Evolutionary conservation across 1,139 yeast genomes (phyloP).

Genomic region (Candida freyschussii): DNA sequence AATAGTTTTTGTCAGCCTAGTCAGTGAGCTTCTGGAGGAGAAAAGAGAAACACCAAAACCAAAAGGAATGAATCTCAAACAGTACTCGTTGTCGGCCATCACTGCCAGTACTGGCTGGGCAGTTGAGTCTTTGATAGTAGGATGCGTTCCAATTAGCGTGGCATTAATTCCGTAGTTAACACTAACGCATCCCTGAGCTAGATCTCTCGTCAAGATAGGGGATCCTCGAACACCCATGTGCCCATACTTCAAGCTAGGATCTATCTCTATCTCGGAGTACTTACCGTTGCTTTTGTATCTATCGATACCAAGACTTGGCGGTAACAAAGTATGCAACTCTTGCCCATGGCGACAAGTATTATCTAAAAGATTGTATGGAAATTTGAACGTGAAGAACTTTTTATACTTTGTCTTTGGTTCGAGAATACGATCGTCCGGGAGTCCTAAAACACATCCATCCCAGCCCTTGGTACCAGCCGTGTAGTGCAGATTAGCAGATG

Average conservation of each 20-base stretch:
- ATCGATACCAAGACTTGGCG: conserved; percentile 64
- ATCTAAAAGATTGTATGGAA: conserved; percentile 56
- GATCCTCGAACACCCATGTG: conserved; percentile 34
- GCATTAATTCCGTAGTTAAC: conserved; percentile 29
- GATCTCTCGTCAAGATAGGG: conserved; percentile 34
- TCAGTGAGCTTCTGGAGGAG: conserved; percentile 13
- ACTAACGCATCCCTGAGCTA: conserved; percentile 26
- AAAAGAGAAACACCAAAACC: conserved; percentile 27
- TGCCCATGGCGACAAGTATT: conserved; percentile 50
- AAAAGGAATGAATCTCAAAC: conserved; percentile 34
- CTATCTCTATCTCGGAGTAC: conserved; percentile 28
- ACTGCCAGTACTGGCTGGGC: conserved; percentile 7
- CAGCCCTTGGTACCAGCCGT: conserved; percentile 39
- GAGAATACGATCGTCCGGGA: conserved; percentile 47
- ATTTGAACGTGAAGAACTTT: conserved; percentile 59
- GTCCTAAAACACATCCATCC: conserved; percentile 50
- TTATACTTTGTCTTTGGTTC: conserved; percentile 50
- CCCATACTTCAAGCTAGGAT: conserved; percentile 37
- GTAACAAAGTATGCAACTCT: conserved; percentile 51
- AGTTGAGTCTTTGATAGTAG: conserved; percentile 4
- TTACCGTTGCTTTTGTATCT: conserved; percentile 31
- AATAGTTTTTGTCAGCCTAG: conserved; percentile 10
- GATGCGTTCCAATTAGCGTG: conserved; percentile 15
- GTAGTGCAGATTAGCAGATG: conserved; percentile 44
- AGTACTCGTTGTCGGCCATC: conserved; percentile 23